Base-by-base conservation (phyloP, 2,329 filamentous ascomycete genomes). In the Claviceps africana region DNA sequence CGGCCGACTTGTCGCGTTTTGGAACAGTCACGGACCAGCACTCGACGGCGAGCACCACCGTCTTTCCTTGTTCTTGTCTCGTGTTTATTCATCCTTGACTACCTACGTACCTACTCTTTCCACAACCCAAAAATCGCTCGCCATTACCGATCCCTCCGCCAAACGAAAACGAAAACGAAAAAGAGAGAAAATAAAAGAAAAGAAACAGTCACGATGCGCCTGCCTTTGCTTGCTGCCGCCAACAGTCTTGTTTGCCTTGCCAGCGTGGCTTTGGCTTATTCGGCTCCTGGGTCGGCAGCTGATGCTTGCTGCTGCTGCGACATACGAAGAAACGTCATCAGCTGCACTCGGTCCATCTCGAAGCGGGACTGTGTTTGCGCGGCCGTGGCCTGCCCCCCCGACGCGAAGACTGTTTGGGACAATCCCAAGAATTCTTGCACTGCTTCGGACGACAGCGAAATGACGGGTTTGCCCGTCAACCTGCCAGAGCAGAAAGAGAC, bases 251-350 rank as follows among this genome's bases (percentile, higher is more conserved):
- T 35, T 35, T 47, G 31, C 51, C 52, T 56, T 25, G 47, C 40
- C 49, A 33, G 40, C n/a, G 19, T n/a, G 17, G 48, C 15, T 21
- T 6, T 47, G n/a, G 56, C 52, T 13, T 43, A 50, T 17, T 50
- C 51, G 6, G 21, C 52, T n/a, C 15, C 21, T 11, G 31, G 35
- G 19, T n/a, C 47, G 31, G 35, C 57, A n/a, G 54, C 31, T 17
- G 37, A 58, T 37, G 51, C 53, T 10, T 68, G 65, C 61, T 68
- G 65, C 60, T 68, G 65, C 61, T 68, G 66, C 56, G 60, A 67
- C 47, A 54, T 61, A 13, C 54, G 54, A 9, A 48, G 51, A 7
- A 45, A 43, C 7, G 57, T 54, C 49, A 63, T 65, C 22, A 54
- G 57, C 50, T 68, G 65, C 56, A 54, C 52, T n/a, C 40, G 48